A percentile compares a stretch with the other conserved stretches of the same genome.
Evolutionary conservation across 306 rosid genomes (phyloP).

Genomic region (Begonia masoniana): DNA sequence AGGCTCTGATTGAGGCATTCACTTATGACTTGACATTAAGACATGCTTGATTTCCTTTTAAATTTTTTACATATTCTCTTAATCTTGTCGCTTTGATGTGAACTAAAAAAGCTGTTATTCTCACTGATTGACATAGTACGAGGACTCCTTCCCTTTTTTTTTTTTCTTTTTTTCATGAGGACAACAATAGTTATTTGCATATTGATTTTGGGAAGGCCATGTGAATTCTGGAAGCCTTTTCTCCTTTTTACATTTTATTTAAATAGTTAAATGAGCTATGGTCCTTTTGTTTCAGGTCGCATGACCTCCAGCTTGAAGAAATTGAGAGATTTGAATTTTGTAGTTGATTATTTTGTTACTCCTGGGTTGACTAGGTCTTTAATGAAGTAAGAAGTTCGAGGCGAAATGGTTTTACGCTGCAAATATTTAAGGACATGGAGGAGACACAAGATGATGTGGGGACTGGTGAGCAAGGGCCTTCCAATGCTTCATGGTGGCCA

Average conservation of each 20-base stretch:
- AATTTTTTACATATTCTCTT: too few relatives aligned
- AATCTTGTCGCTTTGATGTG: too few relatives aligned
- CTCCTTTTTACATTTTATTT: background rate
- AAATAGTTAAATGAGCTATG: conserved; percentile 7
- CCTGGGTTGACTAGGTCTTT: conserved; percentile 31
- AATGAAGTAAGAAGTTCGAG: conserved; percentile 53
- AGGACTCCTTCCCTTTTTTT: too few relatives aligned
- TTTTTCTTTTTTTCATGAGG: too few relatives aligned
- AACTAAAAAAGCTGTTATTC: too few relatives aligned
- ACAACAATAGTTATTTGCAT: too few relatives aligned
- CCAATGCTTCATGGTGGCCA: conserved; percentile 84
- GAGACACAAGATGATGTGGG: conserved; percentile 81
- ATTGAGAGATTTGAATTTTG: conserved; percentile 9
- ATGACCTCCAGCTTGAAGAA: conserved; percentile 66
- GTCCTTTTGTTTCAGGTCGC: conserved; percentile 34
- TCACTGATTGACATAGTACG: too few relatives aligned
- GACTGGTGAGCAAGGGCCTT: conserved; percentile 75
- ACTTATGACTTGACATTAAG: too few relatives aligned
- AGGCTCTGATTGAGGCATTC: too few relatives aligned
- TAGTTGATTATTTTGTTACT: conserved; percentile 22
- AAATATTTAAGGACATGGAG: conserved; percentile 69
- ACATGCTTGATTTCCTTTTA: too few relatives aligned
- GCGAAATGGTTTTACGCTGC: conserved; percentile 77
- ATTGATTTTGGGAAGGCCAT: too few relatives aligned
- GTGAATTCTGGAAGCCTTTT: background rate